Base-by-base conservation (phyloP, 1,284 basidiomycete genomes). In the Phellopilus nigrolimitatus region DNA sequence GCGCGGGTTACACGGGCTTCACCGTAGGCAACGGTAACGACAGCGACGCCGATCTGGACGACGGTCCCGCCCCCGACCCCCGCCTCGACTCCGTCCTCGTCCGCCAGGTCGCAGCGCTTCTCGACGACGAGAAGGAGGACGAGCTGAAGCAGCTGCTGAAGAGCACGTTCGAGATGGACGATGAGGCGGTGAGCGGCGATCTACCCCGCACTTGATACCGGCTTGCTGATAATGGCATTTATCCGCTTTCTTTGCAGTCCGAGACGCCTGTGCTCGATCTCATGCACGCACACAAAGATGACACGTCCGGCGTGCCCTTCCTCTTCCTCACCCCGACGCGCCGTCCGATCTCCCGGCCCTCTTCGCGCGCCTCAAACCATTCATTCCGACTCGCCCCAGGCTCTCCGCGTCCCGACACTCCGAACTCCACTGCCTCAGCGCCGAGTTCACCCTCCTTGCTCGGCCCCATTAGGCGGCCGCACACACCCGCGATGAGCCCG, bases 271-370 rank as follows among this genome's bases (percentile, higher is more conserved):
- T 90, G 51, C 74, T 91, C 24, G 87, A 91, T 62, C 75, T 91
- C 55, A 91, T 91, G 88, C 88, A 91, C 67, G 86, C 85, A 67
- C 87, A 90, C 64, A 75, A 80, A 53, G 88, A 91, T 71, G 88
- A 91, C 65, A 69, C 85, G 42, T 84, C 85, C 37, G 85, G 85
- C 17, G 85, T 90, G 3, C 89, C 88, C 0, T 90, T 91, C 63
- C 70, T 88, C 47, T 88, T 86, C 66, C 72, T 91, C 45, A 88
- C 86, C 7, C 83, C 87, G 9, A 86, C 80, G 27, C 78, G 85
- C 55, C 79, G 87, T 36, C 89, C 87, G 15, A 77, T 83, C 42
- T 91, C 87, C 15, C 79, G 89, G 9, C 88, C 87, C 22, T 90
- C 88, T 28, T 91, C 88, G 47, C 78, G 88, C 49, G 85, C 86